Conservation (phyloP, 164 flowering plant species). For the Vitis rotundifolia region DNA sequence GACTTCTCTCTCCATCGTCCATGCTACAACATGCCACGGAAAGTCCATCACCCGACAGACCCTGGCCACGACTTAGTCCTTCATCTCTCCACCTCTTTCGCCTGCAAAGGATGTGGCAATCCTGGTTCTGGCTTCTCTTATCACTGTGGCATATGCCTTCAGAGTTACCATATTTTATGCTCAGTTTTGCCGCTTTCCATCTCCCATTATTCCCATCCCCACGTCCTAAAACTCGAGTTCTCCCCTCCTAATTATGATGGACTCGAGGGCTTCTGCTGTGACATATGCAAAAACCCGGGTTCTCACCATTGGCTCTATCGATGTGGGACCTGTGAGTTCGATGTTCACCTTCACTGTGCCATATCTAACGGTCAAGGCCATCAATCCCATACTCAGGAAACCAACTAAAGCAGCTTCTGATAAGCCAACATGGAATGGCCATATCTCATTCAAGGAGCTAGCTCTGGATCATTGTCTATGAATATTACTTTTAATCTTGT, state of each 20-base stretch:
- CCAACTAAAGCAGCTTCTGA: no score
- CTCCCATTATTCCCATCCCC: neutral
- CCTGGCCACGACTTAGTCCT: conserved; percentile 1
- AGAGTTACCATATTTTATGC: neutral
- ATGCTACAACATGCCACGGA: neutral
- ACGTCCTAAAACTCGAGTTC: neutral
- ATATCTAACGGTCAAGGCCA: neutral
- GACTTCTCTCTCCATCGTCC: neutral
- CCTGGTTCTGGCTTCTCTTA: neutral
- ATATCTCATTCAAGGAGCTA: no score
- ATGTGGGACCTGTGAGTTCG: neutral
- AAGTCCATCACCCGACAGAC: neutral
- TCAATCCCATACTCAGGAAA: no score
- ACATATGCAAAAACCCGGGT: neutral
- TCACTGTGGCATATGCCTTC: neutral
- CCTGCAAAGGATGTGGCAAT: conserved; percentile 3
- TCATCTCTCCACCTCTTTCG: neutral
- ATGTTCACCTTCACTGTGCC: conserved; percentile 3
- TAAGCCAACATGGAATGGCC: no score
- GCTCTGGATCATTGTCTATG: no score
- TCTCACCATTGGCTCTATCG: neutral
- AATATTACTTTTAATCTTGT: no score
- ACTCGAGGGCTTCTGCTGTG: neutral
- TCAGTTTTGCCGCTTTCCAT: neutral
- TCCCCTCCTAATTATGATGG: neutral